Evolutionary conservation across 2,329 filamentous ascomycete genomes (phyloP), one percentile per base, ranked within the genome.

Genomic region (Cladosporium velox): DNA sequence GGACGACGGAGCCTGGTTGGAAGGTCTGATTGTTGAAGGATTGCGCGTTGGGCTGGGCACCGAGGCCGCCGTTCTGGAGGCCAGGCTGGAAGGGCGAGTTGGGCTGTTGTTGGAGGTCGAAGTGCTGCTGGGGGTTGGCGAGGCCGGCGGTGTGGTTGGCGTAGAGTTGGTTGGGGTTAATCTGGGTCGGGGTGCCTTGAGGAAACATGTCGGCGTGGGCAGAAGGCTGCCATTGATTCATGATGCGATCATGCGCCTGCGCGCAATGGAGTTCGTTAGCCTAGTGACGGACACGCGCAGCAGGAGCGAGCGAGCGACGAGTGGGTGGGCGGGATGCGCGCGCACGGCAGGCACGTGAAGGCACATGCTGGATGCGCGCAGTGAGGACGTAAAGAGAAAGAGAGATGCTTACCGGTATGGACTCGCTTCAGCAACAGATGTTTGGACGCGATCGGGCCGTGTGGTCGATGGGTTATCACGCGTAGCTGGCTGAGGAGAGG

Each of bases 1-100:
- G 94, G 71, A 97, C 89, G 74, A 96, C 88, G 58, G 90, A 85
- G 80, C 91, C 94, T 72, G 92, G 92, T 77, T 93, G 90, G 82
- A 94, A 96, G 74, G 87, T 86, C 68, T 90, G 87, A 75, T 91
- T 91, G 78, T 91, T 94, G 67, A 88, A 88, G 57, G 73, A 76
- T 54, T 91, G 91, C 64, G 92, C 93, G 68, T 88, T 88, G 79
- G 92, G 93, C 34, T 52, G 34, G 35, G 30, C 32, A 32, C 21
- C 30, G 84, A 92, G 90, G 74, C 85, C 87, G 80, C 91, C 90
- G 82, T 94, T 95, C 77, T 91, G 91, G 86, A 94, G 90, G 75
- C 84, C 83, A 75, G 75, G 78, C 76, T 83, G 82, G 71, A 85
- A 84, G 72, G 85, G 83, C 41, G 64, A 65, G 63, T 49, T 64